Conservation (phyloP, 306 rosid species). For the Hylodesmum podocarpum region DNA sequence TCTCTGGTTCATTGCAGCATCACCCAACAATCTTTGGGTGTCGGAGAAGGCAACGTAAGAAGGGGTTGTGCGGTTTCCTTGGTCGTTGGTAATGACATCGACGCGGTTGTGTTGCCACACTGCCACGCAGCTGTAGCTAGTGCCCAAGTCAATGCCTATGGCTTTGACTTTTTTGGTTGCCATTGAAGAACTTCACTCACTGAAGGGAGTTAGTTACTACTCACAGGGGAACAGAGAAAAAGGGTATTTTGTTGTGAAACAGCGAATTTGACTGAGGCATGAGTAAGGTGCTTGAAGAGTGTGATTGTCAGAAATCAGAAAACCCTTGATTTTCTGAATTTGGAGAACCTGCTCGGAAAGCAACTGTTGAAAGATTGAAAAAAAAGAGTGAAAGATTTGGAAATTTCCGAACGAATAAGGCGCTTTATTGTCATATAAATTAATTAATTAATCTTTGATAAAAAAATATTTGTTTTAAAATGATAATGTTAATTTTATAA, state of each 20-base stretch:
- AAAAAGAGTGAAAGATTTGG: too few species aligned
- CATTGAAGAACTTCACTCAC: constrained; percentile 16
- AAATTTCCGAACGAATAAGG: too few species aligned
- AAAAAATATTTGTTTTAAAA: too few species aligned
- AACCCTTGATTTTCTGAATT: too few species aligned
- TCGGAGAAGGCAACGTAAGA: constrained; percentile 41
- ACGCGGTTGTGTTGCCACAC: constrained; percentile 45
- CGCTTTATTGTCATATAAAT: too few species aligned
- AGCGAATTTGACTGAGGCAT: background rate
- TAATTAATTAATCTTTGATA: too few species aligned
- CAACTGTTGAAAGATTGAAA: too few species aligned
- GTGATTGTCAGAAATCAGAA: too few species aligned
- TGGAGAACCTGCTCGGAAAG: too few species aligned
- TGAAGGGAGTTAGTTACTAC: too few species aligned
- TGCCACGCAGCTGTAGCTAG: constrained; percentile 43
- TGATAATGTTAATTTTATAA: too few species aligned
- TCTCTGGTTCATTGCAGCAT: constrained; percentile 34
- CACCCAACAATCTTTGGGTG: constrained; percentile 34
- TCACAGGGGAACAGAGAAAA: background rate
- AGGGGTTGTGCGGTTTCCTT: constrained; percentile 45
- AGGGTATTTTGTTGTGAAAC: background rate
- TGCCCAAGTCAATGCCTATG: constrained; percentile 50
- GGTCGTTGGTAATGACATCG: constrained; percentile 44
- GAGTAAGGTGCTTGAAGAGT: too few species aligned
- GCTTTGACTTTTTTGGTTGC: constrained; percentile 30